Conservation (phyloP, 2,329 filamentous ascomycete genomes). For the Ophiostoma perfectum region DNA sequence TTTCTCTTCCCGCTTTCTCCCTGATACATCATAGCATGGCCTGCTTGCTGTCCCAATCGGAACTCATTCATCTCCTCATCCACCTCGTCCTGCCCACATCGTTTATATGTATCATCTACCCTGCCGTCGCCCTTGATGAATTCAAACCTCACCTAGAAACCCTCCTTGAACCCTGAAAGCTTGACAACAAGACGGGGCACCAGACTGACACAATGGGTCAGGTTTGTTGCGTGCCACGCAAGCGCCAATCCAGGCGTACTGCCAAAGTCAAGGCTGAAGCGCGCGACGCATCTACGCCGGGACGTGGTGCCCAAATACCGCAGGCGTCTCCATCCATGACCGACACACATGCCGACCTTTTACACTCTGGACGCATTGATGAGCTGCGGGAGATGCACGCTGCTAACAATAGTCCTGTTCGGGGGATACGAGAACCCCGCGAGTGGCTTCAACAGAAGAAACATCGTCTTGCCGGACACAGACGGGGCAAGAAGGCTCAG, state of each 20-base stretch:
- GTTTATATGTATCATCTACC: background rate
- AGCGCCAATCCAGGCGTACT: background rate
- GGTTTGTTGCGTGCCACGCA: constrained; percentile 5
- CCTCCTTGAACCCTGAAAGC: background rate
- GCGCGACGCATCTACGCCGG: background rate
- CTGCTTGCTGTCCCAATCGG: background rate
- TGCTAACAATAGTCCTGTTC: background rate
- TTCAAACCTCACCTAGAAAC: background rate
- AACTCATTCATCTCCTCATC: background rate
- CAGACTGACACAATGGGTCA: constrained; percentile 12
- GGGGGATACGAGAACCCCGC: background rate
- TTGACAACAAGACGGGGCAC: background rate
- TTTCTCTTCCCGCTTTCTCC: background rate
- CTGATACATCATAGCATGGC: background rate
- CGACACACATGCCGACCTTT: background rate
- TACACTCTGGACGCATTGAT: background rate
- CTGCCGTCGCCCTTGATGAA: background rate
- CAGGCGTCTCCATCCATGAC: background rate
- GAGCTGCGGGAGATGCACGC: constrained; percentile 4
- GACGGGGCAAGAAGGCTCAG: background rate
- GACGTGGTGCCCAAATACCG: background rate
- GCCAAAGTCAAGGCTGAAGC: constrained; percentile 17
- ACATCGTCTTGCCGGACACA: background rate
- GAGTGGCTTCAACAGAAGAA: background rate
- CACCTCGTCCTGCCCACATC: background rate